These are phyloP conservation scores for Miscanthus lutarioriparius DNA, from an alignment of 176 grass and related monocot genomes.

Conservation along the genomic window DNA sequence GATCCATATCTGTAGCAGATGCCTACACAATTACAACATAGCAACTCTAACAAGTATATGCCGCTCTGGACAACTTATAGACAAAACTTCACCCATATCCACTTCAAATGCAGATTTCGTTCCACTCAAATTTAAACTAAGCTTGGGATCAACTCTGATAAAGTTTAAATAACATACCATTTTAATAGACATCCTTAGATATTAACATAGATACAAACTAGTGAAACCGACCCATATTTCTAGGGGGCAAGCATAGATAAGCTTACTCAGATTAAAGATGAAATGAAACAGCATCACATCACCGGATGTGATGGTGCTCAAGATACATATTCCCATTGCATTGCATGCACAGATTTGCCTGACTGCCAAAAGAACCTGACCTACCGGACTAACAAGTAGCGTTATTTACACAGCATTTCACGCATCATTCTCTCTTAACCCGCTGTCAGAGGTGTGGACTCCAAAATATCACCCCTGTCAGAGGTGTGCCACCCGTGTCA, in stretches of 20 bases:
- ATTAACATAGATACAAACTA: not conserved
- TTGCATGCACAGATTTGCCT: not conserved
- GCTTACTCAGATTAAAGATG: not conserved
- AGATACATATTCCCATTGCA: conserved; percentile 1
- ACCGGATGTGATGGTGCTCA: not conserved
- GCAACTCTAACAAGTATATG: not conserved
- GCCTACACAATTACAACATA: not conserved
- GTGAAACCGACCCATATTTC: not conserved
- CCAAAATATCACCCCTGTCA: not conserved
- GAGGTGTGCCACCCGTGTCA: not conserved
- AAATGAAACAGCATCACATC: conserved; percentile 5
- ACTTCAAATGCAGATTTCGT: not conserved
- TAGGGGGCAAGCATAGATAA: not conserved
- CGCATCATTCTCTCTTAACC: too few relatives aligned
- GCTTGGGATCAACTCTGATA: not conserved
- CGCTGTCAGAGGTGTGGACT: not conserved
- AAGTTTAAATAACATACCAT: not conserved
- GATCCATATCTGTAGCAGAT: not conserved
- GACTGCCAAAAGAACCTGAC: not conserved
- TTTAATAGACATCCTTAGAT: not conserved
- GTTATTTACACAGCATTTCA: not conserved
- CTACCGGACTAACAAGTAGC: not conserved
- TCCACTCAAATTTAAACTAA: not conserved
- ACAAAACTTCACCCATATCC: not conserved
- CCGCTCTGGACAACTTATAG: not conserved